Conservation (phyloP, 495 filamentous ascomycete species). For the Daldinia decipiens region DNA sequence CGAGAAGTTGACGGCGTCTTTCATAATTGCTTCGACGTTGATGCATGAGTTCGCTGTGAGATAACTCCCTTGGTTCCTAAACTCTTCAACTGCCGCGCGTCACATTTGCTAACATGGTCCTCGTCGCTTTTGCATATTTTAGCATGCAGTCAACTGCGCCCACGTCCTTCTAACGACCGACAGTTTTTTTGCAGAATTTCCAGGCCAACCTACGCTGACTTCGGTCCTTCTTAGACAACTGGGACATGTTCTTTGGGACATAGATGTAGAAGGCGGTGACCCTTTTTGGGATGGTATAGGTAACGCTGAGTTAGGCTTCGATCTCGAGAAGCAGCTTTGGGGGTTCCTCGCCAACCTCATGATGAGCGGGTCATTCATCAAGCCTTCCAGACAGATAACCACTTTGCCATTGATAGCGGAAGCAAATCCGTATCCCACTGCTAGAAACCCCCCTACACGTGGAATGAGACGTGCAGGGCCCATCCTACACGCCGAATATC, state of each 20-base stretch:
- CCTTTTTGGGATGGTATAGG: conserved; percentile 25
- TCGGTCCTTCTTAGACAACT: background rate
- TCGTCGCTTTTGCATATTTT: background rate
- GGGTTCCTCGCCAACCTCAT: conserved; percentile 1
- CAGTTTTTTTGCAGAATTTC: background rate
- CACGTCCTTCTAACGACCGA: conserved; percentile 5
- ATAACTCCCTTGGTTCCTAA: background rate
- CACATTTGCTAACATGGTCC: conserved; percentile 16
- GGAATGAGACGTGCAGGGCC: background rate
- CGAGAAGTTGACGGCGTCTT: conserved; percentile 47
- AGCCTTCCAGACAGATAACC: background rate
- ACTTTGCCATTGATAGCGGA: conserved; percentile 5
- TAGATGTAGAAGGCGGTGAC: conserved; percentile 1
- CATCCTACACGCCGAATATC: background rate
- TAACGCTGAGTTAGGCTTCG: conserved; percentile 37
- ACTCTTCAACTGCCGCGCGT: background rate
- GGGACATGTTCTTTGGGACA: conserved; percentile 11
- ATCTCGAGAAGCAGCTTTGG: conserved; percentile 41
- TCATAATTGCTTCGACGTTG: conserved; percentile 41
- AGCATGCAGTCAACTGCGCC: conserved; percentile 43
- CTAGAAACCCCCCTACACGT: background rate
- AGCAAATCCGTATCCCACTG: background rate
- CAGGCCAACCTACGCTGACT: background rate
- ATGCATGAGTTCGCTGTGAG: conserved; percentile 51
- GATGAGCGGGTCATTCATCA: background rate